These are phyloP conservation scores for Erigeron canadensis DNA, from an alignment of 129 eudicot species.

Conservation along the genomic window DNA sequence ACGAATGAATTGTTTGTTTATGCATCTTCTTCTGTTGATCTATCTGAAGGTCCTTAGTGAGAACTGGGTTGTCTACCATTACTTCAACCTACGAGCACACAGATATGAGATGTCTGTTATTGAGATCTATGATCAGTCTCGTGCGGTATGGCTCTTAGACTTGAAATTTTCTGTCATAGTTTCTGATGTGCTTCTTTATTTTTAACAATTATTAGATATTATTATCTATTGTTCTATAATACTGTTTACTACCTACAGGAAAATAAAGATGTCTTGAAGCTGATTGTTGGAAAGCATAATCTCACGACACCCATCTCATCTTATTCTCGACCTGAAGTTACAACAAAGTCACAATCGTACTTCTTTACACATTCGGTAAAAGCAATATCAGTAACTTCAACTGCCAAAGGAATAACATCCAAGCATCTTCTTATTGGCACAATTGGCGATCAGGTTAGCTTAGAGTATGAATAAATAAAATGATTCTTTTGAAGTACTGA, in stretches of 20 bases:
- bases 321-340: constrained; percentile 90
- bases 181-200: neutral
- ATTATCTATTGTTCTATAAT: neutral
- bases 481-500: neutral
- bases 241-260: constrained; percentile 51
- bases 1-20: neutral
- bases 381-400: constrained; percentile 79
- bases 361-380: constrained; percentile 88
- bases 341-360: constrained; percentile 83
- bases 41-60: constrained; percentile 84
- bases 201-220: no score
- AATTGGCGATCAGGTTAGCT: constrained; percentile 89
- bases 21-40: constrained; percentile 8
- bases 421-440: constrained; percentile 95
- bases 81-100: constrained; percentile 94
- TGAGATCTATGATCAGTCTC: constrained; percentile 93
- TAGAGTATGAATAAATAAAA: neutral
- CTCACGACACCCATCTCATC: constrained; percentile 90
- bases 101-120: constrained; percentile 96
- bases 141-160: constrained; percentile 65
- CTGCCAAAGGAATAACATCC: constrained; percentile 92
- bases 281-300: constrained; percentile 89
- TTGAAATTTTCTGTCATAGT: neutral
- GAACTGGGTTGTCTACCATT: constrained; percentile 99
- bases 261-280: constrained; percentile 86